Base-by-base conservation (phyloP, 306 rosid genomes). In the Begonia masoniana region DNA sequence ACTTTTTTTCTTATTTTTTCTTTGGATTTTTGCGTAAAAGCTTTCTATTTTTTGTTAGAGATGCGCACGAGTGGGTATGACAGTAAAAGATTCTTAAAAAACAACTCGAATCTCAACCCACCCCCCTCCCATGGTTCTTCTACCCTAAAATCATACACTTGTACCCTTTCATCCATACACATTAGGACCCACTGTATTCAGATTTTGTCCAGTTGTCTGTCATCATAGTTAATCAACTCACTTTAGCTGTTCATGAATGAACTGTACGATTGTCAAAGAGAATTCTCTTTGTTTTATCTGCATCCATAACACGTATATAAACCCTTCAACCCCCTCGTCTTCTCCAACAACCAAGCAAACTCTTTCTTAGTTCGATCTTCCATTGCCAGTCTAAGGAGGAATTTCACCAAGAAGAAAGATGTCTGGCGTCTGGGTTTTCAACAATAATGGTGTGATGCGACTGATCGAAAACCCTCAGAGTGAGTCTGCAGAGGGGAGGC, bases 381-480 rank as follows among this genome's bases (percentile, higher is more conserved):
- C 13, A 43, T 43, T 43, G 0, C 47, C 47, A 9, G 13, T 1
- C 10, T 43, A 43, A 2, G 1, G 5, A 31, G 39, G 39, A 5
- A 31, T 31, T 31, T 7, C 8, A 31, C 39, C 0, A 31, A 31
- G 9, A 31, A 31, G 39, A 31, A 45, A 45, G 49, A 45, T 45
- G 49, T 45, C 49, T 10, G 49, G 49, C 5, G 49, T 87, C 41
- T 87, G 87, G 96, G 62, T 68, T 9, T 87, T 87, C 73, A 66
- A 68, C 50, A 58, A 17, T 3, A 63, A 82, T 3, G 96, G 96
- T 4, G 96, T 87, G 41, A 65, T 58, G 48, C 75, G 80, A 0
- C 71, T 78, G 23, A 87, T 72, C 50, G 94, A 80, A 41, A 85
- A 89, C 54, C 95, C 92, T 1, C 83, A 77, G 55, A 85, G 73